Evolutionary conservation across 139 green algal genomes (phyloP).

Genomic region (Yamagishiella unicocca): DNA sequence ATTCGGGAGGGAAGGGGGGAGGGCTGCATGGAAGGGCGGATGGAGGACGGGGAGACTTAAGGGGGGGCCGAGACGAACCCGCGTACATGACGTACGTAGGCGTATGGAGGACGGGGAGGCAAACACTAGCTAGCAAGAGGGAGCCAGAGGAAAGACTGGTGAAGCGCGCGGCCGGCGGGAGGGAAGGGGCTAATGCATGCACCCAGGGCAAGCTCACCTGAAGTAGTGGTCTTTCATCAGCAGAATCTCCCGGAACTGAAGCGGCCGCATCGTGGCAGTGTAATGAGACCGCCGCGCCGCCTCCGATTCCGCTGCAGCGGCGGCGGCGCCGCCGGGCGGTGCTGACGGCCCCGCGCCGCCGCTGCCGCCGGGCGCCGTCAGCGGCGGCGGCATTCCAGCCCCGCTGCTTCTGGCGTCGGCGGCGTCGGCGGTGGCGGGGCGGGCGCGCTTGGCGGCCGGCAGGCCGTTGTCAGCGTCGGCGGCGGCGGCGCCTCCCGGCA

Average conservation of each 20-base stretch:
- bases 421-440: background rate
- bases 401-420: background rate
- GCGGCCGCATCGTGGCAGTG: background rate
- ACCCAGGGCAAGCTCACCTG: no score
- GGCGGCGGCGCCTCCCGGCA: background rate
- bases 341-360: no score
- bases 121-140: no score
- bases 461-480: background rate
- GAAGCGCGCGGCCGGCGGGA: no score
- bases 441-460: background rate
- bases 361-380: no score
- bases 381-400: background rate
- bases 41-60: no score
- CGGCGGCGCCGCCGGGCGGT: background rate
- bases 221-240: constrained; percentile 34
- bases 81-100: no score
- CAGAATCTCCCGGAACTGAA: constrained; percentile 34
- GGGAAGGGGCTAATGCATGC: no score
- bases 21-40: background rate
- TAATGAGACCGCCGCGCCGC: constrained; percentile 12
- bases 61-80: no score
- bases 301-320: background rate
- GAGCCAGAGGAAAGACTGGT: no score
- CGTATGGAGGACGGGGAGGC: no score
- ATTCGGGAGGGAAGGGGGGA: background rate